Base-by-base conservation (phyloP, 2,329 filamentous ascomycete species). In the Fusarium sp. region DNA sequence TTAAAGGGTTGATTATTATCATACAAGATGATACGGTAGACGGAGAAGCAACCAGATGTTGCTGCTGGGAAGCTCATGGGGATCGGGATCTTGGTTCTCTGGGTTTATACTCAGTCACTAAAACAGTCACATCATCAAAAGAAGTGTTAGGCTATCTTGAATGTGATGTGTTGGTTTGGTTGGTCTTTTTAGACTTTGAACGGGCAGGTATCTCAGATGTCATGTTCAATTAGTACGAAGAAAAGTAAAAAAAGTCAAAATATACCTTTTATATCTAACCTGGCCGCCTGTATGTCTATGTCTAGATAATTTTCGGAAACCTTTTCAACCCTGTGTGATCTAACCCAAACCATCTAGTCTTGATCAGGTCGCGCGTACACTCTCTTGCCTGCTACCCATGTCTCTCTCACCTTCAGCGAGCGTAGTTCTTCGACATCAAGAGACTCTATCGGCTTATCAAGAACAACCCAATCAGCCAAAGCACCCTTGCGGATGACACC, bases 381-480 rank as follows among this genome's bases (percentile, higher is more conserved):
- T 51, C 67, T 78, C 71, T 69, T 81, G 0, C 89, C 90, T 4
- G 80, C 88, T 34, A 92, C 84, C 89, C 89, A 92, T 1, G 90
- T 92, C 79, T 91, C 89, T 62, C 78, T 81, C 3, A 92, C 88
- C 47, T 76, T 81, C 9, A 89, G 71, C 6, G 77, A 78, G 23
- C 86, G 83, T 53, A 91, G 69, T 14, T 80, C 80, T 58, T 89
- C 87, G 4, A 85, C 60, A 12, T 81, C 78, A 30, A 85, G 75
- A 1, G 71, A 78, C 53, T 85, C 83, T 1, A 91, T 71, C 43
- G 86, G 83, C 62, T 80, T 74, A 65, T 91, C 88, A 14, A 92
- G 76, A n/a, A 92, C 88, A 6, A 92, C 81, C 89, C 89, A 92
- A 75, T 92, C 90, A 0, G 89, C 90, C 74, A 86, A 87, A 1